These are phyloP conservation scores for Rhizopogon rudus DNA, from an alignment of 768 basidiomycete species.

Conservation along the genomic window DNA sequence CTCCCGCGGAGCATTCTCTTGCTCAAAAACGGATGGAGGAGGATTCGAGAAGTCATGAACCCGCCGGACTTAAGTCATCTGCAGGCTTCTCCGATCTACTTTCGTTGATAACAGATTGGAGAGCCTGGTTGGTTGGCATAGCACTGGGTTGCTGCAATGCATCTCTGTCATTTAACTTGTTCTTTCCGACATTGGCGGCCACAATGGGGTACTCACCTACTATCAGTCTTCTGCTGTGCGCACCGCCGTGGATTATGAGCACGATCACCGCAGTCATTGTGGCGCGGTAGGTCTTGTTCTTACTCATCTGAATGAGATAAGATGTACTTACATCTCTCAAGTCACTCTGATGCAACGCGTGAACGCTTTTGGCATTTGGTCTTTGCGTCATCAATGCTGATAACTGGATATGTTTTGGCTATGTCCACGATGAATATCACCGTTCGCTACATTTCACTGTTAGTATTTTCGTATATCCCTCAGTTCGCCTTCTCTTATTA, in stretches of 20 bases:
- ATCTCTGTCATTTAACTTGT: conserved; percentile 66
- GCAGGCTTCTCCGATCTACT: conserved; percentile 39
- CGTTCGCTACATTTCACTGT: conserved; percentile 56
- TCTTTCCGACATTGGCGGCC: conserved; percentile 67
- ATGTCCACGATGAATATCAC: conserved; percentile 55
- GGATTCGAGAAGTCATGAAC: conserved; percentile 48
- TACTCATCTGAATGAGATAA: not conserved
- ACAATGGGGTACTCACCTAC: conserved; percentile 63
- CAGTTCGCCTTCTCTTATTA: not conserved
- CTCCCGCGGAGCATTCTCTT: conserved; percentile 45
- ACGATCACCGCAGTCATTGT: conserved; percentile 26
- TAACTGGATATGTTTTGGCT: conserved; percentile 61
- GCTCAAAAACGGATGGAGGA: conserved; percentile 55
- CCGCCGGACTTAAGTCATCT: conserved; percentile 32
- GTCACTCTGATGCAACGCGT: conserved; percentile 62
- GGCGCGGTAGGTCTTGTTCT: not conserved
- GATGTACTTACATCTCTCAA: conserved; percentile 12
- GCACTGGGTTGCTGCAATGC: conserved; percentile 48
- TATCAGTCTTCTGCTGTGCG: conserved; percentile 63
- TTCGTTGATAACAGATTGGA: conserved; percentile 64
- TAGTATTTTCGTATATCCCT: conserved; percentile 10
- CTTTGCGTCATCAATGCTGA: conserved; percentile 44
- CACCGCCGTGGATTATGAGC: conserved; percentile 50
- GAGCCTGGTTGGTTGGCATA: conserved; percentile 75
- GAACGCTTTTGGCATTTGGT: conserved; percentile 71